Evolutionary conservation across 495 filamentous ascomycete species (phyloP), one percentile per base, ranked within the genome.

Genomic region (Halenospora varia): DNA sequence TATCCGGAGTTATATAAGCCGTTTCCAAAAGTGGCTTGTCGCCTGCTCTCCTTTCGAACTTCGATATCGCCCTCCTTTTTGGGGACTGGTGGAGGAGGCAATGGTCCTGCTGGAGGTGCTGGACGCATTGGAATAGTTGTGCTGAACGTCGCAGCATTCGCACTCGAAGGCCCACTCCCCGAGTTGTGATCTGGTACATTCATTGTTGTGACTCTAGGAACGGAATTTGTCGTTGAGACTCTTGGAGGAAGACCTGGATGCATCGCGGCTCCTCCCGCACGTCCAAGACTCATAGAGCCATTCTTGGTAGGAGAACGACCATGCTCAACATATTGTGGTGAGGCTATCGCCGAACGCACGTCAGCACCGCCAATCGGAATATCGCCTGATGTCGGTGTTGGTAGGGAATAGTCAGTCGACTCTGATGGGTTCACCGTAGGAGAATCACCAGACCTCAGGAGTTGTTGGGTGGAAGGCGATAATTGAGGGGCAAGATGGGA

Each of bases 401-500:
- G 65, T 62, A 72, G 49, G 55, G 74, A 58, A 49, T 61, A 65
- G 62, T 68, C 75, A 57, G 56, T 62, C 53, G 67, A 70, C 45
- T 57, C 63, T 18, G 71, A 69, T 3, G 53, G 48, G 10, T 26
- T 64, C 2, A 19, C 45, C 45, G 71, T 73, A 19, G 78, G 77
- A 9, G 78, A 80, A 51, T 81, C 78, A 62, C 70, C 72, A 25
- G 77, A 78, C 25, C 81, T 77, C 48, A 85, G 68, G 11, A 83
- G 73, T 13, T 79, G 78, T 63, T 83, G 77, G 3, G 80, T 82
- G 42, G 81, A 74, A 42, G 75, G 84, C 49, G 77, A 86, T 53
- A 77, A 74, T 65, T 78, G 83, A 41, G 89, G 86, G 22, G 81
- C 86, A 39, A 96, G 80, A 71, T 97, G 92, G 4, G 90, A 95